Percentiles rank a stretch among this genome's conserved stretches.
phyloP scores from a whole-genome alignment of 345 rosid species.

The Camelina neglecta region DNA sequence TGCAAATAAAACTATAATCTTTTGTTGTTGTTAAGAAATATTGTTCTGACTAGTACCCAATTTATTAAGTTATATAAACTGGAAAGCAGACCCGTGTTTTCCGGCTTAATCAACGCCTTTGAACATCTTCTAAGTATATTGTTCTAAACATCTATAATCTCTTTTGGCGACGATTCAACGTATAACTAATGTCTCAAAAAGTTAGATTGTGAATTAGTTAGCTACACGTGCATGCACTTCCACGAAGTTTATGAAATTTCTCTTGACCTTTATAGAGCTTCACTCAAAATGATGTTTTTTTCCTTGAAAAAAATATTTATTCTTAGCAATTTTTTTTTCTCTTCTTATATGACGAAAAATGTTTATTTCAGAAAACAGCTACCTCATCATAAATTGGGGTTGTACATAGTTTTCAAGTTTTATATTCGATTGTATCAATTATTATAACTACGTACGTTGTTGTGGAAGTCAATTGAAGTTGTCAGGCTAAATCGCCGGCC shows the following conservation, averaged over 20 bases:
- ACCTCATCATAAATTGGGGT: not conserved
- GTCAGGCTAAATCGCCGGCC: conserved; percentile 42
- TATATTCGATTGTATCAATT: conserved; percentile 12
- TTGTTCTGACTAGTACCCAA: not conserved
- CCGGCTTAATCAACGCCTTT: conserved; percentile 39
- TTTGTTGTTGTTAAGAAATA: too few species aligned
- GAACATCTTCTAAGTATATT: conserved; percentile 4
- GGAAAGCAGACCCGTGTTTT: conserved; percentile 38
- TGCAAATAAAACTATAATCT: not conserved
- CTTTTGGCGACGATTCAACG: conserved; percentile 13
- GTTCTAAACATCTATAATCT: not conserved
- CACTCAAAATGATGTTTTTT: conserved; percentile 21
- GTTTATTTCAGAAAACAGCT: not conserved
- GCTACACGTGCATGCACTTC: conserved; percentile 39
- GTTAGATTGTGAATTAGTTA: conserved; percentile 27
- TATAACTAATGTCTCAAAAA: conserved; percentile 38
- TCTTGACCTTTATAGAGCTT: conserved; percentile 13
- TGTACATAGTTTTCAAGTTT: not conserved
- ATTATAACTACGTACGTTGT: conserved; percentile 25
- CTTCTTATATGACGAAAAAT: not conserved
- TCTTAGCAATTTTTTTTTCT: too few species aligned
- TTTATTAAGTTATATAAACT: not conserved
- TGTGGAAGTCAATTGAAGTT: conserved; percentile 36
- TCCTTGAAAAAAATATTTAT: not conserved
- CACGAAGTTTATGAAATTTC: conserved; percentile 22